A percentile compares a stretch with the other conserved stretches of the same genome.
phyloP scores from a whole-genome alignment of 345 rosid genomes.

The Melaleuca alternifolia region DNA sequence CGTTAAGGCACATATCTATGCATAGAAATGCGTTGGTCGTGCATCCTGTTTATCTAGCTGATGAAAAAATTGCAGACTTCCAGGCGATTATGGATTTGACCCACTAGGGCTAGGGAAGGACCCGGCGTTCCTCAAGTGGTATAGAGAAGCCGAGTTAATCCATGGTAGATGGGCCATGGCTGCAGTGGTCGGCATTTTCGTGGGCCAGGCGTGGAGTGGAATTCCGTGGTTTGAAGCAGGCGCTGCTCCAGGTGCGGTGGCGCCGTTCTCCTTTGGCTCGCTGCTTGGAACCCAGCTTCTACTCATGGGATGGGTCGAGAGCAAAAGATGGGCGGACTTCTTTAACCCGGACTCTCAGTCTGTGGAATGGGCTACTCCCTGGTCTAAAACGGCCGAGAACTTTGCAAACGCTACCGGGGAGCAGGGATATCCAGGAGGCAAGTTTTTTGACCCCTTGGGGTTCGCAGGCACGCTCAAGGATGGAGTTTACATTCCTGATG shows the following conservation, averaged over 20 bases:
- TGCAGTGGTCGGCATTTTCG: constrained; percentile 83
- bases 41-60: background rate
- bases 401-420: constrained; percentile 80
- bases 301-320: constrained; percentile 99
- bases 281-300: constrained; percentile 80
- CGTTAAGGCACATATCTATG: background rate
- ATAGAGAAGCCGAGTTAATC: constrained; percentile 95
- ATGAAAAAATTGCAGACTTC: constrained; percentile 45
- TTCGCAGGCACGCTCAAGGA: constrained; percentile 53
- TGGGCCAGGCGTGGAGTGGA: constrained; percentile 96
- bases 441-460: constrained; percentile 84
- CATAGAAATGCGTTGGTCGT: background rate
- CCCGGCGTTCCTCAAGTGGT: constrained; percentile 97
- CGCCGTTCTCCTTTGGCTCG: constrained; percentile 84
- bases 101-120: constrained; percentile 93
- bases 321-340: constrained; percentile 97
- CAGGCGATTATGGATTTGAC: constrained; percentile 94
- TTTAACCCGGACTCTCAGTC: constrained; percentile 94
- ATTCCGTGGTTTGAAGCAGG: constrained; percentile 98
- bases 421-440: constrained; percentile 95
- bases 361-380: constrained; percentile 94
- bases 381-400: constrained; percentile 87
- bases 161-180: constrained; percentile 99
- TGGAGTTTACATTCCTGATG: constrained; percentile 70
- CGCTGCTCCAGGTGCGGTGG: constrained; percentile 78